Conservation (phyloP, 768 basidiomycete species). For the Mycena sanguinolenta region DNA sequence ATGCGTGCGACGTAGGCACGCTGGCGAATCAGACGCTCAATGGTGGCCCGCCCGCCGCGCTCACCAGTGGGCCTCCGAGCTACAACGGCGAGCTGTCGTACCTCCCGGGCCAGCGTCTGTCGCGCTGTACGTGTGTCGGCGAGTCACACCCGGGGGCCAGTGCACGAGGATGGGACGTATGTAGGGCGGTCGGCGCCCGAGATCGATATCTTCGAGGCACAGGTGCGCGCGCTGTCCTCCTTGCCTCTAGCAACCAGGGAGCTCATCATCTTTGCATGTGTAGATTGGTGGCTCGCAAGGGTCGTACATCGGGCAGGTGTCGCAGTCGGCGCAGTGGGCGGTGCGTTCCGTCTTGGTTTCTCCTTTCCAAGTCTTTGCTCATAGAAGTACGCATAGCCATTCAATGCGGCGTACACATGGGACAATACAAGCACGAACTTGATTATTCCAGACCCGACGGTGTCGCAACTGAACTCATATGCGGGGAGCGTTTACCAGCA, state of each 20-base stretch:
- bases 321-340: conserved; percentile 66
- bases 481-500: conserved; percentile 60
- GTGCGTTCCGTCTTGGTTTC: too few relatives aligned
- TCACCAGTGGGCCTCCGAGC: conserved; percentile 57
- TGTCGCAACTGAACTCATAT: conserved; percentile 57
- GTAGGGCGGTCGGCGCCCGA: conserved; percentile 70
- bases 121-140: conserved; percentile 68
- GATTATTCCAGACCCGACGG: conserved; percentile 52
- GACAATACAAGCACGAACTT: conserved; percentile 50
- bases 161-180: conserved; percentile 58
- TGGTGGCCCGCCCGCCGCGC: conserved; percentile 64
- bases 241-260: neutral
- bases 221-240: neutral
- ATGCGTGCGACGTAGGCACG: conserved; percentile 85
- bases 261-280: neutral
- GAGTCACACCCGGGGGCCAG: conserved; percentile 73
- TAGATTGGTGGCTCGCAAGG: conserved; percentile 44
- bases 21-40: conserved; percentile 77
- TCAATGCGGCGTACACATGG: conserved; percentile 59
- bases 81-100: conserved; percentile 59
- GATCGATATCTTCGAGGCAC: conserved; percentile 65
- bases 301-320: conserved; percentile 50
- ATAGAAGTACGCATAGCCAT: conserved; percentile 52
- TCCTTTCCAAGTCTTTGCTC: neutral
- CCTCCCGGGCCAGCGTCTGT: conserved; percentile 70